Base-by-base conservation (phyloP, 345 rosid species). In the Eucalyptus fibrosa region DNA sequence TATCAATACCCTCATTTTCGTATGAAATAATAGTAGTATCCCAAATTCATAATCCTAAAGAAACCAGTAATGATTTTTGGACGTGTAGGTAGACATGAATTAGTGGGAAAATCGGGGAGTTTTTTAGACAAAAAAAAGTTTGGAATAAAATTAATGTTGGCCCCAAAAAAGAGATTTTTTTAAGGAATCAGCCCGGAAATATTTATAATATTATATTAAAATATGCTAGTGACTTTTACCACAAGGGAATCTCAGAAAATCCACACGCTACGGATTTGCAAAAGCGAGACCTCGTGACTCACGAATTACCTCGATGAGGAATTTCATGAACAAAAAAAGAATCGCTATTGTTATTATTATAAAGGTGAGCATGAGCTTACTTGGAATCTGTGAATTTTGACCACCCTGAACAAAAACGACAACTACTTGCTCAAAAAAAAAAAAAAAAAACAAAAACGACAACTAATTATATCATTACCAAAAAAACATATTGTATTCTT, bases 61-160 rank as follows among this genome's bases (percentile, higher is more conserved):
- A 34, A 72, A 37, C 1, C 5, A 3, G 1, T 19, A 2, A 6
- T 0, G 26, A 34, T 72, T 72, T 34, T 1, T 18, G 0, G 8
- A 72, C 0, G 8, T 6, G 7, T 3, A 3, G 4, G 26, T 2
- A 9, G 2, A 34, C 1, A 32, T 32, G 81, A 5, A 32, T 9
- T 4, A 17, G 42, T 8, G 23, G 5, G 24, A 32, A 37, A 53
- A 4, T 37, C 1, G 45, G 6, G 13, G 21, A 34, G 11, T 72
- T 34, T 30, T 67, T 32, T 28, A 32, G 23, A 32, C 3, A n/a
- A n/a, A 8, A 32, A n/a, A 44, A 44, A 44, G 40, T n/a, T 32
- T 1, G 23, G 6, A 16, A 67, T 18, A 67, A 32, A 72, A 72
- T 34, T 34, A 11, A 7, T 1, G 40, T 72, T 18, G 12, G 7